phyloP scores from a whole-genome alignment of 306 rosid species.

The Medicago truncatula region DNA sequence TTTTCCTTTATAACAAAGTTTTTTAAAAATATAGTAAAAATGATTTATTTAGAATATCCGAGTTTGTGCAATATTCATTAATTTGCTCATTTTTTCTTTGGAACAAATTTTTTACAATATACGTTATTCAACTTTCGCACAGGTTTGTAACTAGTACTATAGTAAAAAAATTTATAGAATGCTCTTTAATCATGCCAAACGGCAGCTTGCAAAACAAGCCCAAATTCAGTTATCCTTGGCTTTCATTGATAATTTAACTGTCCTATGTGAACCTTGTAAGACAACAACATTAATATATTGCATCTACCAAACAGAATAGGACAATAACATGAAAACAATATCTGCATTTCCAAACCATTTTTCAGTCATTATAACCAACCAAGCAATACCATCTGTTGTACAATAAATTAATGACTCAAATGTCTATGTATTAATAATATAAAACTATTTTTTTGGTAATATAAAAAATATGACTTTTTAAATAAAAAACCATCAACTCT shows the following conservation, averaged over 20 bases:
- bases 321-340: slow-evolving; percentile 35
- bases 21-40: too few relatives aligned
- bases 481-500: not conserved
- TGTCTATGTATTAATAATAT: not conserved
- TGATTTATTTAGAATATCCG: too few relatives aligned
- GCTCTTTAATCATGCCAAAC: not conserved
- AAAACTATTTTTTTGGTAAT: not conserved
- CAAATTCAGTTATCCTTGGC: slow-evolving; percentile 16
- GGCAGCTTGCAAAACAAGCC: slow-evolving; percentile 28
- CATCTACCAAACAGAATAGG: slow-evolving; percentile 24
- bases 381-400: not conserved
- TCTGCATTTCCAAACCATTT: slow-evolving; percentile 23
- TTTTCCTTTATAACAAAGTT: too few relatives aligned
- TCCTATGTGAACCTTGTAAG: slow-evolving; percentile 29
- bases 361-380: slow-evolving; percentile 8
- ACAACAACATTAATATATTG: slow-evolving; percentile 30
- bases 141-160: too few relatives aligned
- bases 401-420: slow-evolving; percentile 26
- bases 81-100: too few relatives aligned
- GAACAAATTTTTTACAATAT: too few relatives aligned
- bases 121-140: too few relatives aligned
- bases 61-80: too few relatives aligned
- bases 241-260: slow-evolving; percentile 25
- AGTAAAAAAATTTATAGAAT: not conserved
- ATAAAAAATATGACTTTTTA: not conserved